Evolutionary conservation across 768 basidiomycete genomes (phyloP), one percentile per base, ranked within the genome.

Genomic region (Pulveroboletus sp.): DNA sequence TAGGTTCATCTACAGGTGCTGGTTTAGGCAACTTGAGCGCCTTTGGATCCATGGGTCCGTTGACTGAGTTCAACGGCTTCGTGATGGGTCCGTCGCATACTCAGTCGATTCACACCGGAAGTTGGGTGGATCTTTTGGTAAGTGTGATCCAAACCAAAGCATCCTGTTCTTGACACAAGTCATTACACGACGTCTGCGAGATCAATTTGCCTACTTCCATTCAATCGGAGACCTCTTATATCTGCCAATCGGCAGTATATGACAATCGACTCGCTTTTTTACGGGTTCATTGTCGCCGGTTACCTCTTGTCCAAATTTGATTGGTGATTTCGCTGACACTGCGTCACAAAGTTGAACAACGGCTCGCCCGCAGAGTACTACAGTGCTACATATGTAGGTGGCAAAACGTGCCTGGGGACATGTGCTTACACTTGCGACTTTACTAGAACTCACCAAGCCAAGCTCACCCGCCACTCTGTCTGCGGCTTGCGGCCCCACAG

Each of bases 381-480:
- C 57, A 83, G 79, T 2, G 73, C 85, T 9, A 62, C 77, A 60
- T 85, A 86, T 63, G 89, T 89, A 62, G 46, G 82, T 74, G 46
- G 41, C 43, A 15, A 21, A 52, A 45, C 21, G 21, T 33, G 6
- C 17, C 44, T 28, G 2, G 2, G 2, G 21, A 45, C 38, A 31
- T 35, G 21, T 40, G 44, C 47, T 58, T 40, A 54, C 15, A 37
- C 7, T 15, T 5, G n/a, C 47, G 32, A 46, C 28, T 26, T 39
- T 41, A 26, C 43, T 46, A 91, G 89, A 74, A 63, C 37, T 89
- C 86, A 10, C 85, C 86, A 2, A 79, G 77, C 10, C 69, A 69
- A n/a, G 59, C 70, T 11, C 86, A 91, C 63, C 89, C 89, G 0
- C 83, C 85, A 1, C 69, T 91, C 28, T 76, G 78, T 43, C 69